Base-by-base conservation (phyloP, 441 rosid species). In the Euphorbia corollata region DNA sequence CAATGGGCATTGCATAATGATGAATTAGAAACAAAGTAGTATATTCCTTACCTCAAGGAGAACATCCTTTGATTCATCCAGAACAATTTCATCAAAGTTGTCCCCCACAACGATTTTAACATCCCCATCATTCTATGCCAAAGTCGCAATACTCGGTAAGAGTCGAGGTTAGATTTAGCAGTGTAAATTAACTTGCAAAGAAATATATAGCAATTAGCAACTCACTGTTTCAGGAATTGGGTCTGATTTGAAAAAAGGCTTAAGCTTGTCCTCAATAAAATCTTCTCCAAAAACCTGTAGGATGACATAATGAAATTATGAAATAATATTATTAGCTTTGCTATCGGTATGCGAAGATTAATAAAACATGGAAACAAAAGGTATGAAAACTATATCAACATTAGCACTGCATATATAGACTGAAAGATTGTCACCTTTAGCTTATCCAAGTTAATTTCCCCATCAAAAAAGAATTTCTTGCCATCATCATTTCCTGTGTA, bases 51-150 rank as follows among this genome's bases (percentile, higher is more conserved):
- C 98, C 98, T 92, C 97, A 24, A 94, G 96, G 69, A 94, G 91
- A 71, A 91, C 98, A 73, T 94, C 99, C 72, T 94, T 94, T 0
- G 98, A 84, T 77, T 91, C 98, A 61, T 94, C 98, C 78, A 91
- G 74, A 66, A 94, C 96, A 75, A 89, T 84, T 61, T 89, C 97
- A 63, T 91, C 97, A 41, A 94, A 94, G 78, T 89, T 91, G 77
- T 89, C 73, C 38, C 96, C 97, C 7, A 91, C 98, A 64, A 91
- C 94, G 60, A 91, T 80, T 81, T 94, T 91, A 69, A 94, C 97
- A 83, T 91, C 98, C 59, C 81, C 98, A 56, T 89, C 92, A 70
- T 94, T 90, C 99, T 94, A 75, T 45, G 36, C 32, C 68, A 70
- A 77, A 34, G 68, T 18, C 30, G 16, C 69, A 51, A 58, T 62